Evolutionary conservation across 345 rosid species (phyloP).

Genomic region (Salix brachista): DNA sequence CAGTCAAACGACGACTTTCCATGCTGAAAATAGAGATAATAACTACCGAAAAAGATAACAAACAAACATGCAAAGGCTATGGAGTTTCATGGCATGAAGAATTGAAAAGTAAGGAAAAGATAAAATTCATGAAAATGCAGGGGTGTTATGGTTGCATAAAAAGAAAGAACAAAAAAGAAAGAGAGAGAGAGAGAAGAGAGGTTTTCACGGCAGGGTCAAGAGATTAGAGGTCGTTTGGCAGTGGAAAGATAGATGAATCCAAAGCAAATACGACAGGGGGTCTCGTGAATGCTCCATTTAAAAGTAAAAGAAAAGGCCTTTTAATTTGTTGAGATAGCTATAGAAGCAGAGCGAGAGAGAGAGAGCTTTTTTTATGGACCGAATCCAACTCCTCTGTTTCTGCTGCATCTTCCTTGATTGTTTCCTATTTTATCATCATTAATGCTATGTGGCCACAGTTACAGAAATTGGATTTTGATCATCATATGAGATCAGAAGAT

Average conservation of each 20-base stretch:
- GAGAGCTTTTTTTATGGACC: constrained; percentile 4
- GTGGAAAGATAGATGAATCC: constrained; percentile 53
- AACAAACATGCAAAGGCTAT: background rate
- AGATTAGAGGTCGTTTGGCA: constrained; percentile 43
- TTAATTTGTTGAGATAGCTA: background rate
- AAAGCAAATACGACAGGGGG: constrained; percentile 56
- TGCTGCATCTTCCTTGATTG: background rate
- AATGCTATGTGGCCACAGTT: constrained; percentile 28
- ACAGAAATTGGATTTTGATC: background rate
- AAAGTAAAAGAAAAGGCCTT: constrained; percentile 35
- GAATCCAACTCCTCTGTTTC: constrained; percentile 22
- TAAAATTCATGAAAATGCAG: constrained; percentile 13
- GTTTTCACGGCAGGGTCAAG: constrained; percentile 32
- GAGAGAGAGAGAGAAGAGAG: constrained; percentile 3
- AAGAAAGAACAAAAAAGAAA: constrained; percentile 16
- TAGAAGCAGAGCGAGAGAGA: background rate
- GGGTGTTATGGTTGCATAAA: constrained; percentile 16
- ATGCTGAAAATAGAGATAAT: background rate
- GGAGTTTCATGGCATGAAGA: constrained; percentile 6
- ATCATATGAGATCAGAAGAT: background rate
- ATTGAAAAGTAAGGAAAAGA: constrained; percentile 10
- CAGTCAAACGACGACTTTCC: constrained; percentile 11
- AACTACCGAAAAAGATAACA: constrained; percentile 1
- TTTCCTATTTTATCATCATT: constrained; percentile 17
- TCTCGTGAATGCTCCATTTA: constrained; percentile 79